Evolutionary conservation across 2,329 filamentous ascomycete genomes (phyloP), one percentile per base, ranked within the genome.

Genomic region (Ascocoryne sarcoides): DNA sequence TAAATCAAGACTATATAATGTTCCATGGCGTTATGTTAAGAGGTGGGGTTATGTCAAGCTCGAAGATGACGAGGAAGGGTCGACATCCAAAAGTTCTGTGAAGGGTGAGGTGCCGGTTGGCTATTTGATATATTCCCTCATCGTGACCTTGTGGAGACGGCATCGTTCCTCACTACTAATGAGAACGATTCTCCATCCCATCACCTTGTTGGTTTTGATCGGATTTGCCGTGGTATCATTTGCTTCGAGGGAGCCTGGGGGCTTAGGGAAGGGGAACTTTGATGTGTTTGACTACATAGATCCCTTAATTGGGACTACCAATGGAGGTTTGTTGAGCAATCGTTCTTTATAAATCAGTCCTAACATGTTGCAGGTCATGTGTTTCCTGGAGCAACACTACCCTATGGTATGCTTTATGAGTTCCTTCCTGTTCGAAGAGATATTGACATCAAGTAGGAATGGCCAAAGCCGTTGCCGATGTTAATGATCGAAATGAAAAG

Each of bases 341-440:
- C 23, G 23, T 7, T 26, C 23, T 26, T 26, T 12, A 26, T 21
- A n/a, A 2, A 32, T 42, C 10, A 40, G 10, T n/a, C n/a, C 23
- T 26, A 26, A 26, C 23, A 26, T 7, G 12, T 26, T 26, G 5
- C 23, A 58, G 55, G 56, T 26, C 73, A 77, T 57, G 73, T 75
- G 18, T 76, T 76, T 44, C 65, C 72, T 2, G 73, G 73, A 10
- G 72, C 72, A 10, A 71, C 69, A 2, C 51, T 71, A 30, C 73
- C 72, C 2, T 76, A 72, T 49, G 65, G 65, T 64, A 44, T 37
- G 47, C 30, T 30, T 21, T 23, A 26, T 23, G 18, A n/a, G 8
- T 18, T 10, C 12, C 23, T 26, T 7, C 1, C n/a, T 14, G 15
- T 21, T n/a, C 20, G 16, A 8, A n/a, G 18, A 29, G 20, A 8